phyloP scores from a whole-genome alignment of 768 basidiomycete genomes.

The Ramaria sp. region DNA sequence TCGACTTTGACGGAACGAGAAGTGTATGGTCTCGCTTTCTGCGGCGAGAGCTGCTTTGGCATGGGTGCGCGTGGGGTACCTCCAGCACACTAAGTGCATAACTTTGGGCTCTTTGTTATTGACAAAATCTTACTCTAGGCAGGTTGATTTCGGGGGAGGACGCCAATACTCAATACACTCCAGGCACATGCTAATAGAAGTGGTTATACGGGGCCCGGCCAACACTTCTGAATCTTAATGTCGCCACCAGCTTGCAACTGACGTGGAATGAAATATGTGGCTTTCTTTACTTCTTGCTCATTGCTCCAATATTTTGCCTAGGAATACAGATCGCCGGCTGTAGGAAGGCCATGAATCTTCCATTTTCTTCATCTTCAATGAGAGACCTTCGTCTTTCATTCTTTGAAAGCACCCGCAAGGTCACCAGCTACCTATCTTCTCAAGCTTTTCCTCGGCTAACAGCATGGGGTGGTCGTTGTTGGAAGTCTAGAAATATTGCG shows the following conservation, averaged over 20 bases:
- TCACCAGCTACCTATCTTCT: neutral
- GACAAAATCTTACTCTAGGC: conserved; percentile 20
- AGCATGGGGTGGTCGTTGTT: conserved; percentile 53
- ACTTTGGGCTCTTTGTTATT: neutral
- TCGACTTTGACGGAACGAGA: conserved; percentile 43
- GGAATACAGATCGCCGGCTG: conserved; percentile 20
- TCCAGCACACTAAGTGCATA: too few species aligned
- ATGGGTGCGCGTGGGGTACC: conserved; percentile 20
- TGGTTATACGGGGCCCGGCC: conserved; percentile 19
- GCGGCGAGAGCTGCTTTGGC: conserved; percentile 39
- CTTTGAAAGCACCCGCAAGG: conserved; percentile 14
- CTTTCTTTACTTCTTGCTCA: neutral
- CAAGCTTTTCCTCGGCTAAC: neutral
- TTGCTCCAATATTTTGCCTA: neutral
- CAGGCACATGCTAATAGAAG: conserved; percentile 18
- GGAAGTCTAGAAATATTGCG: conserved; percentile 43
- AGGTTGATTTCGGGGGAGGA: neutral
- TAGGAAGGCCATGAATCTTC: conserved; percentile 25
- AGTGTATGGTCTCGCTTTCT: conserved; percentile 40
- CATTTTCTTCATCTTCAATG: conserved; percentile 26
- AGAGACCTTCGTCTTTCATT: conserved; percentile 25
- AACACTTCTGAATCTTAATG: conserved; percentile 10
- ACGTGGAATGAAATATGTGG: conserved; percentile 17
- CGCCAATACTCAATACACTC: neutral
- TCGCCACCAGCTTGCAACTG: conserved; percentile 13